Evolutionary conservation across 1,284 basidiomycete species (phyloP).

Genomic region (Chondrostereum purpureum): DNA sequence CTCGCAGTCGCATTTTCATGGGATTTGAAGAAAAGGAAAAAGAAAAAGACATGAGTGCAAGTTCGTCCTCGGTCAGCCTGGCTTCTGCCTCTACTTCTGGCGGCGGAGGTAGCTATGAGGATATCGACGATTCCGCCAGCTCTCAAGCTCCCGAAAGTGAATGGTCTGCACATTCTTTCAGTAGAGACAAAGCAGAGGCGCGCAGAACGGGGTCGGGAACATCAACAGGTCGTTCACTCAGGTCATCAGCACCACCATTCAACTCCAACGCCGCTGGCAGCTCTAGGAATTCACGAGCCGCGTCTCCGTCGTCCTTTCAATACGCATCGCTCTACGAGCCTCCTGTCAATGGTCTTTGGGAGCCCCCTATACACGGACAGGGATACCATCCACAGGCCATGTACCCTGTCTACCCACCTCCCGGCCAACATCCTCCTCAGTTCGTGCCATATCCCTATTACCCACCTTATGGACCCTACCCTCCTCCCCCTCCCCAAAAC

Average conservation of each 20-base stretch:
- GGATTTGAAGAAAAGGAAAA: constrained; percentile 68
- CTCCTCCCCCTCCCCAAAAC: constrained; percentile 27
- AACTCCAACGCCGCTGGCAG: constrained; percentile 48
- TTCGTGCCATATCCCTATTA: constrained; percentile 23
- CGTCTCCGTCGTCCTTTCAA: constrained; percentile 67
- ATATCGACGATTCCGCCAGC: constrained; percentile 59
- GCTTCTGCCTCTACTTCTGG: constrained; percentile 59
- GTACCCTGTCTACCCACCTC: constrained; percentile 29
- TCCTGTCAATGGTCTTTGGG: constrained; percentile 25
- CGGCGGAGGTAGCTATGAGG: constrained; percentile 48
- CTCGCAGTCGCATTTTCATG: constrained; percentile 77
- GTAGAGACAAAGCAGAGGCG: constrained; percentile 45
- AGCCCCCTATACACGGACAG: constrained; percentile 26
- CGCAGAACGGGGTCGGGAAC: constrained; percentile 41
- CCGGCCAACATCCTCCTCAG: constrained; percentile 26
- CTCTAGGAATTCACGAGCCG: constrained; percentile 60
- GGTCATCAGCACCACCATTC: constrained; percentile 43
- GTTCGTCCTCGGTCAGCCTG: constrained; percentile 66
- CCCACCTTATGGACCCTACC: constrained; percentile 14
- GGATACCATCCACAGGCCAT: constrained; percentile 30
- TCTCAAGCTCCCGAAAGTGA: constrained; percentile 74
- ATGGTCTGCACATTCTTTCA: constrained; percentile 56
- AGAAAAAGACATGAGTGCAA: constrained; percentile 68
- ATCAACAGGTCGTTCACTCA: constrained; percentile 49
- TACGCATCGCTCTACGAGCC: constrained; percentile 45